Base-by-base conservation (phyloP, 257 asterid genomes). In the Nyctanthes arbortristis region DNA sequence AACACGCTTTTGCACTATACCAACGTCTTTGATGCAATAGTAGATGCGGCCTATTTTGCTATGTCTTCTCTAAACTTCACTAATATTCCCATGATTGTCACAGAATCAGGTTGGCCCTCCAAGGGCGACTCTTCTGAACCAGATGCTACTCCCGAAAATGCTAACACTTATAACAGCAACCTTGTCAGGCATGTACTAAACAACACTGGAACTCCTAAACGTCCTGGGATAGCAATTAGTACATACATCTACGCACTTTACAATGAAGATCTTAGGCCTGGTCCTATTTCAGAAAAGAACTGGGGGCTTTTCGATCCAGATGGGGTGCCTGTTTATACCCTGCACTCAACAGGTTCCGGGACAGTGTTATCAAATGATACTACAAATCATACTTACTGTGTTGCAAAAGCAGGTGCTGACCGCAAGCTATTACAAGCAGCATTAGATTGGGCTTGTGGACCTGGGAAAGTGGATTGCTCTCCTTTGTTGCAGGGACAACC, bases 41-140 rank as follows among this genome's bases (percentile, higher is more conserved):
- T 94, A 4, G 99, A 94, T 29, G 97, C 99, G 0, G 96, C 97
- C 0, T 91, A 93, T 73, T 91, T 84, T 49, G 89, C 99, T n/a
- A 88, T 89, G 91, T 74, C 93, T 0, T 80, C 88, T 69, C 81
- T 89, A 33, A 94, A 94, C 82, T 80, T 91, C 73, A 89, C 96
- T 0, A 88, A 88, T 54, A 76, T 94, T 18, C 97, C 96, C 0
- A 56, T 94, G 8, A 12, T 73, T 13, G 89, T 94, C 66, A 89
- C 93, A 0, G 99, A 94, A 67, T 83, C 99, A 0, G 99, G 99
- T 9, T 94, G 99, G 99, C 99, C 99, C 25, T 89, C 97, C 14
- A 87, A 85, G 81, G 99, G 97, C 1, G 92, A 84, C 74, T 73
- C 89, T 7, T 33, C 79, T 0, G 97, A 94, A 79, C 85, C 87